Percentiles rank a stretch among this genome's conserved stretches.
Conservation (phyloP, 768 basidiomycete genomes). For the Dictyophora rubrovolvata region DNA sequence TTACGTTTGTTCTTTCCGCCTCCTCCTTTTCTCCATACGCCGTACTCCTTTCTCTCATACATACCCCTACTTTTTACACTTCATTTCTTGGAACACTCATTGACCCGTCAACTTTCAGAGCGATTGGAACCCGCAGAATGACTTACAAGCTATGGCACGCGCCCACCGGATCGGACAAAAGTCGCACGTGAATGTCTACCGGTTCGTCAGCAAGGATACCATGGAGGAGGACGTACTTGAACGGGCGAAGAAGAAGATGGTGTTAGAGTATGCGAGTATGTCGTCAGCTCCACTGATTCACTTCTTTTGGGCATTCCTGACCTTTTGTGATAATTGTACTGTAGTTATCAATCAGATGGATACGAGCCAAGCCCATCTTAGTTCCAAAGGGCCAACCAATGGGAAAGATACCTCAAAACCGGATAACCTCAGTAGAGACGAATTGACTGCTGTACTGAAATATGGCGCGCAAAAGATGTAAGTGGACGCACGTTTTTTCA, state of each 20-base stretch:
- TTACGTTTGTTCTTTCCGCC: not conserved
- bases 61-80: constrained; percentile 14
- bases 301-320: not conserved
- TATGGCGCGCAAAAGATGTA: constrained; percentile 98
- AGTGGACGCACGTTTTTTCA: constrained; percentile 20
- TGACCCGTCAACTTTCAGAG: constrained; percentile 39
- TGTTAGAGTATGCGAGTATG: constrained; percentile 97
- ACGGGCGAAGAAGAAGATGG: constrained; percentile 99
- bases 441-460: constrained; percentile 93
- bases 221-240: constrained; percentile 99
- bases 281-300: constrained; percentile 17
- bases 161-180: constrained; percentile 99
- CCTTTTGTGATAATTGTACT: no score
- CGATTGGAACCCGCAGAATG: constrained; percentile 98
- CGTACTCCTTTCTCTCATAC: constrained; percentile 14
- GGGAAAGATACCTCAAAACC: constrained; percentile 63
- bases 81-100: not conserved
- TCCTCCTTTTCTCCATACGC: not conserved
- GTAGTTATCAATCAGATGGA: constrained; percentile 99
- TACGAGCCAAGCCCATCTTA: constrained; percentile 92
- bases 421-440: constrained; percentile 87
- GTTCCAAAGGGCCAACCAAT: constrained; percentile 57
- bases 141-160: constrained; percentile 97
- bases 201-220: constrained; percentile 97
- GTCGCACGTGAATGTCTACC: constrained; percentile 96